These are phyloP conservation scores for Rhizodiscina lignyota DNA, from an alignment of 495 filamentous ascomycete genomes.

Conservation along the genomic window DNA sequence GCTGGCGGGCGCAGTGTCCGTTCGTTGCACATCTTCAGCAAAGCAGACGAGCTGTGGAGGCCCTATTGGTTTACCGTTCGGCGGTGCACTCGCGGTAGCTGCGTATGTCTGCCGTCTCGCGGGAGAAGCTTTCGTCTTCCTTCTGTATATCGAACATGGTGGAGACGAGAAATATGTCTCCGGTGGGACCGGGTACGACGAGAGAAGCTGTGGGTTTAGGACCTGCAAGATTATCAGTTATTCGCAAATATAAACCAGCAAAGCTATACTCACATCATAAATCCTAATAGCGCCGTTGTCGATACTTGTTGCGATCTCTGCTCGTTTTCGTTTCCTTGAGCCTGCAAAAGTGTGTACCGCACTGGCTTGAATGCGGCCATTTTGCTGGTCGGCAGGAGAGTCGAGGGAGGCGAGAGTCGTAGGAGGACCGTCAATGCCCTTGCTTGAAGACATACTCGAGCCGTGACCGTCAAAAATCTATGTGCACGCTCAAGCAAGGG, in stretches of 20 bases:
- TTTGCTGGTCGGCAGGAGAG: too few species aligned
- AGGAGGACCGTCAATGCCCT: too few species aligned
- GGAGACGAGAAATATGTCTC: constrained; percentile 63
- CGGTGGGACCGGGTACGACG: constrained; percentile 73
- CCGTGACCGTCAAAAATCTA: too few species aligned
- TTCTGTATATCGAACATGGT: constrained; percentile 55
- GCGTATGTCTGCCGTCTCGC: constrained; percentile 58
- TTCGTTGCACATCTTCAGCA: constrained; percentile 8
- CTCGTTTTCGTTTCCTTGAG: constrained; percentile 68
- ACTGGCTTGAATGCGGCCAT: constrained; percentile 15
- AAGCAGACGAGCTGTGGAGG: constrained; percentile 26
- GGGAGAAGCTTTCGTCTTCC: constrained; percentile 30
- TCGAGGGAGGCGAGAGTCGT: constrained; percentile 20
- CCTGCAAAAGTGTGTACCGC: constrained; percentile 50
- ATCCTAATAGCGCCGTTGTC: constrained; percentile 86
- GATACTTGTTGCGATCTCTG: constrained; percentile 69
- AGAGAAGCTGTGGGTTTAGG: constrained; percentile 59
- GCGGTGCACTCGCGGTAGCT: constrained; percentile 24
- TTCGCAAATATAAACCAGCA: too few species aligned
- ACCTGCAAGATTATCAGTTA: constrained; percentile 39
- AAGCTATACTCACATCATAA: constrained; percentile 52
- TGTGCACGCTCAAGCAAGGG: too few species aligned
- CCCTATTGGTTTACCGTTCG: too few species aligned
- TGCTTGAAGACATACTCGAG: too few species aligned
- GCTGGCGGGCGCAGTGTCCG: too few species aligned